These are phyloP conservation scores for Nitzschia sp. DNA, from an alignment of 108 stramenopile species.

Conservation along the genomic window DNA sequence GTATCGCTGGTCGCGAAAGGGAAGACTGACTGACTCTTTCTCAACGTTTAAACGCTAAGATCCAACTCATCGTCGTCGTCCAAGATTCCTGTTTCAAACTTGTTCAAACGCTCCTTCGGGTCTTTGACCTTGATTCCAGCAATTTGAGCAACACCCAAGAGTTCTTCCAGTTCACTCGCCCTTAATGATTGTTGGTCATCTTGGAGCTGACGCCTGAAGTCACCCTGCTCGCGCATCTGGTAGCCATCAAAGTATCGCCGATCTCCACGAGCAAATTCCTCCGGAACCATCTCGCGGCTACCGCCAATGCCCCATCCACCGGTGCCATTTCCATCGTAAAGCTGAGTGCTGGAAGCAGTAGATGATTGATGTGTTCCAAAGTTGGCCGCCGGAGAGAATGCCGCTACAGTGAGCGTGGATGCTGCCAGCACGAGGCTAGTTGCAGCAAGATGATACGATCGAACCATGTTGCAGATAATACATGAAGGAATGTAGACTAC, in stretches of 20 bases:
- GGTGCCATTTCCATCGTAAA: constrained; percentile 31
- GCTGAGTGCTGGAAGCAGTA: neutral
- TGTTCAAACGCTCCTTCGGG: constrained; percentile 33
- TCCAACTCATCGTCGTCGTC: constrained; percentile 51
- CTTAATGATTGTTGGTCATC: constrained; percentile 27
- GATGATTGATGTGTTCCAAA: neutral
- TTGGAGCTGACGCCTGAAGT: constrained; percentile 42
- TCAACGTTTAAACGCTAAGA: constrained; percentile 39
- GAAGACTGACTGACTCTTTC: no score
- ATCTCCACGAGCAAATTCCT: constrained; percentile 42
- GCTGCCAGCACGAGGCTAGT: neutral
- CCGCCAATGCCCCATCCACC: constrained; percentile 43
- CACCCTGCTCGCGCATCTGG: constrained; percentile 40
- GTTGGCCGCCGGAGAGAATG: neutral
- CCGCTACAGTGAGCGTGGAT: neutral
- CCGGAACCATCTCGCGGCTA: constrained; percentile 38
- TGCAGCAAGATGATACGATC: neutral
- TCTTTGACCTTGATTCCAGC: constrained; percentile 51
- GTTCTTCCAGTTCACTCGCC: constrained; percentile 38
- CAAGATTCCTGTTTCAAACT: constrained; percentile 35
- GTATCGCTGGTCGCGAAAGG: no score
- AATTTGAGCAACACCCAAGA: constrained; percentile 48
- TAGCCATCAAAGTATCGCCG: constrained; percentile 50
- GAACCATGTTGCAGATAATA: neutral
- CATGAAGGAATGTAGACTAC: no score